phyloP scores from a whole-genome alignment of 768 basidiomycete species.

The Amanita thiersii region DNA sequence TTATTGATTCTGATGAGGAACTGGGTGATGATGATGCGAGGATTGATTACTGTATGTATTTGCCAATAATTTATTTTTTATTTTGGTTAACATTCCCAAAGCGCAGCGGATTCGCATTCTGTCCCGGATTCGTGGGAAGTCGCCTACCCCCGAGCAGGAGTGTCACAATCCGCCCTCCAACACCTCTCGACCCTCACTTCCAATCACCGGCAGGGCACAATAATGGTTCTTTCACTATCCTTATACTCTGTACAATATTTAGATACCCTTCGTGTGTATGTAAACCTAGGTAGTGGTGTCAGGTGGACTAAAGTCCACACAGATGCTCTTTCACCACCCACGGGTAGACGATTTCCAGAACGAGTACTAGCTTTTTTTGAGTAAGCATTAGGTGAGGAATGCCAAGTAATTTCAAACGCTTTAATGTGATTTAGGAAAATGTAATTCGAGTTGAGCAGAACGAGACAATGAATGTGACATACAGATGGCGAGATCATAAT shows the following conservation, averaged over 20 bases:
- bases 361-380: too few relatives aligned
- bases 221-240: not conserved
- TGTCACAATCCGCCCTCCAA: not conserved
- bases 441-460: not conserved
- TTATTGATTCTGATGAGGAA: slow-evolving; percentile 71
- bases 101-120: slow-evolving; percentile 58
- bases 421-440: not conserved
- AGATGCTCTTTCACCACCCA: too few relatives aligned
- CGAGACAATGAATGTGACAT: not conserved
- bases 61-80: not conserved
- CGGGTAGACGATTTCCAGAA: too few relatives aligned
- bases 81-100: slow-evolving; percentile 17
- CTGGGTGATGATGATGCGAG: slow-evolving; percentile 54
- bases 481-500: slow-evolving; percentile 1
- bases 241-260: too few relatives aligned
- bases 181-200: not conserved
- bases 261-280: too few relatives aligned
- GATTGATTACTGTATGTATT: slow-evolving; percentile 49
- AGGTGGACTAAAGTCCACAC: too few relatives aligned
- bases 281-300: too few relatives aligned
- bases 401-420: not conserved
- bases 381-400: too few relatives aligned
- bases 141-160: slow-evolving; percentile 47
- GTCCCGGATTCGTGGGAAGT: slow-evolving; percentile 45
- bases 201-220: too few relatives aligned